A percentile compares a stretch with the other conserved stretches of the same genome.
Evolutionary conservation across 176 grass and related monocot genomes (phyloP).

Genomic region (Lolium rigidum): DNA sequence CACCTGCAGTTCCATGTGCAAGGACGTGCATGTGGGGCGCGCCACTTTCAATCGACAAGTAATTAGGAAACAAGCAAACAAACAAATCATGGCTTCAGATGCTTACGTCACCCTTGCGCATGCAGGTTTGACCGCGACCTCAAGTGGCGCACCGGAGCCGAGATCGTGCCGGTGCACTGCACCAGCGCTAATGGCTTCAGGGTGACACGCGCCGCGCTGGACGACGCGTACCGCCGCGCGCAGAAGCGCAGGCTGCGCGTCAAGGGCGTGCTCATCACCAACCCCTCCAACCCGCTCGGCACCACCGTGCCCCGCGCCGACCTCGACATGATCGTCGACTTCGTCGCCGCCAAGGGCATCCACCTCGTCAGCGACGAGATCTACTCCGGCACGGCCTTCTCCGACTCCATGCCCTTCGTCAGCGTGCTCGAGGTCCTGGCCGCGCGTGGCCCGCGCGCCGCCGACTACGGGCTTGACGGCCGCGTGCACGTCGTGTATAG

Average conservation of each 20-base stretch:
- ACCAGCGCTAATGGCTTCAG: constrained; percentile 66
- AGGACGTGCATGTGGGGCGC: constrained; percentile 14
- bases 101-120: background rate
- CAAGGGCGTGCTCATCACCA: constrained; percentile 89
- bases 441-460: background rate
- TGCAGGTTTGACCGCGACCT: constrained; percentile 95
- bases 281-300: constrained; percentile 96
- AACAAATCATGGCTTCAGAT: background rate
- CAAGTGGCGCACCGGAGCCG: constrained; percentile 92
- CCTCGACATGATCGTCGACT: constrained; percentile 64
- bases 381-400: constrained; percentile 84
- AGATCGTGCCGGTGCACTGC: constrained; percentile 91
- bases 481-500: constrained; percentile 90
- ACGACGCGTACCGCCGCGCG: constrained; percentile 70
- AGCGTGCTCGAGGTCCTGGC: constrained; percentile 74
- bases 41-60: background rate
- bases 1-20: background rate
- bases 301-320: constrained; percentile 56
- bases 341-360: constrained; percentile 69
- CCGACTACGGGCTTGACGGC: constrained; percentile 13
- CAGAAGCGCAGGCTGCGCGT: constrained; percentile 64
- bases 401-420: constrained; percentile 54
- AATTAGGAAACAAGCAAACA: background rate
- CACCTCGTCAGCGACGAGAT: constrained; percentile 97
- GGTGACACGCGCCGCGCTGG: constrained; percentile 68